Evolutionary conservation across 2,329 filamentous ascomycete species (phyloP), one percentile per base, ranked within the genome.

Genomic region (Cladobotryum protrusum): DNA sequence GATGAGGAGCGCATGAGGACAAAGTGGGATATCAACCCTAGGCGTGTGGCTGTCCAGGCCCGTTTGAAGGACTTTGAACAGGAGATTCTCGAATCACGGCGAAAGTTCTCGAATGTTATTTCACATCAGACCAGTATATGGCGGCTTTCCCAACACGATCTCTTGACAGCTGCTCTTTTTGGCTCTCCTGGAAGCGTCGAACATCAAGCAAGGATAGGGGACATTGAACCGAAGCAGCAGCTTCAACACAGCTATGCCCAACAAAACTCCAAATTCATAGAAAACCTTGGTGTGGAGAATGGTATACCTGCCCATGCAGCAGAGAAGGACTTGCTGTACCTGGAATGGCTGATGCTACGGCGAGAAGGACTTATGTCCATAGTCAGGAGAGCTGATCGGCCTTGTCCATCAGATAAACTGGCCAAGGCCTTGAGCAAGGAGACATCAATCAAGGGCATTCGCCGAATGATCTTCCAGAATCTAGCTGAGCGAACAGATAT

Each of bases 141-240:
- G 70, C 66, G 65, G 34, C 64, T 76, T 35, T 64, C 60, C n/a
- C 63, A 69, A 43, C 59, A 69, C 43, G 75, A 78, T 55, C 53
- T 78, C 18, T 58, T 77, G 47, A 68, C 67, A 9, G 62, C 61
- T 14, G 68, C 71, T 13, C 60, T 77, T 20, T 55, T 59, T 5
- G 61, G 62, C 35, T 39, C 52, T 43, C 52, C 57, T 17, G 17
- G 18, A 12, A 14, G 17, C n/a, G 19, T 33, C 12, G 41, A 50
- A 24, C 37, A 8, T 7, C 45, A 6, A 20, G n/a, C 19, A 45
- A 6, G 51, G 41, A 29, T 5, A 14, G 8, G 29, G 45, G 18
- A 49, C 15, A n/a, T 42, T 13, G 9, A 39, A 1, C 40, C 20
- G 1, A 14, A 33, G 7, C 39, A 47, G 14, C 45, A 45, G 8